Conservation (phyloP, 2,329 filamentous ascomycete genomes). For the Raffaelea arxii region DNA sequence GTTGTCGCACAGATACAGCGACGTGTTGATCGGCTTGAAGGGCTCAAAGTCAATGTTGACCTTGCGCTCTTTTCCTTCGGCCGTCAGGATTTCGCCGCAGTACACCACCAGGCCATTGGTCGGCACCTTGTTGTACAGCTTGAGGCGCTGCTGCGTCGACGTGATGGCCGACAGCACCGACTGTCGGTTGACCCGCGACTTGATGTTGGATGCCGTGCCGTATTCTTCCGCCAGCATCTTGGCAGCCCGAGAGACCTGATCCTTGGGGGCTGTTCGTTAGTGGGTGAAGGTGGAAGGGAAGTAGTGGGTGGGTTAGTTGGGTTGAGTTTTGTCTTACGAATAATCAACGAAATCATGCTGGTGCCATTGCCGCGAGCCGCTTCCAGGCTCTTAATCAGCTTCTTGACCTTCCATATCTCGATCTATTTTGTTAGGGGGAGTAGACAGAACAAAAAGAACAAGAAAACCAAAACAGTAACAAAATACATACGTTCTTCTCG, state of each 20-base stretch:
- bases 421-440: conserved; percentile 33
- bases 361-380: conserved; percentile 97
- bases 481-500: conserved; percentile 74
- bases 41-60: conserved; percentile 99
- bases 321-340: conserved; percentile 56
- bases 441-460: conserved; percentile 1
- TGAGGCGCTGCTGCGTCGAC: conserved; percentile 96
- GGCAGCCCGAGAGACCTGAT: conserved; percentile 88
- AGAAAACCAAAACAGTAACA: neutral
- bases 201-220: conserved; percentile 98
- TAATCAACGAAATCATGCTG: conserved; percentile 98
- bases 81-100: conserved; percentile 99
- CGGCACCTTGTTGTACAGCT: conserved; percentile 98
- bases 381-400: conserved; percentile 97
- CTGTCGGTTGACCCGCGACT: conserved; percentile 97
- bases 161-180: conserved; percentile 97
- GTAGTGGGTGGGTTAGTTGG: neutral
- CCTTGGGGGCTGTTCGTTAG: conserved; percentile 88
- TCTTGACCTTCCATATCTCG: conserved; percentile 96
- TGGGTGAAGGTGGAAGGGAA: conserved; percentile 7
- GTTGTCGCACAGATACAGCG: conserved; percentile 98
- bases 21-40: conserved; percentile 99
- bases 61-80: conserved; percentile 97
- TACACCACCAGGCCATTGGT: conserved; percentile 97
- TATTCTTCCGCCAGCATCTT: conserved; percentile 99